phyloP scores from a whole-genome alignment of 805 yeast species.

The Nakazawaea siamensis region DNA sequence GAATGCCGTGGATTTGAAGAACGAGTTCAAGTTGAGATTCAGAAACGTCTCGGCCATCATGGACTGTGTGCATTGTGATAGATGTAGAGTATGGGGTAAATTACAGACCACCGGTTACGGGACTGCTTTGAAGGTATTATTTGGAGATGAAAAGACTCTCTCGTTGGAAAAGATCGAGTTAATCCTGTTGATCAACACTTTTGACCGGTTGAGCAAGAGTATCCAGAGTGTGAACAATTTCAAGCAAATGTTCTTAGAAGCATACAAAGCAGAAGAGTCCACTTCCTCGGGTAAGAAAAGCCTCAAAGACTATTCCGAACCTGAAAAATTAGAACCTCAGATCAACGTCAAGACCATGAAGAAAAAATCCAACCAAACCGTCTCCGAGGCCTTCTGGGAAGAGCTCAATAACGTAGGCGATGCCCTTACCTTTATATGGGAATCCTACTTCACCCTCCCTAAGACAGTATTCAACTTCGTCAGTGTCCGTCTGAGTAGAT shows the following conservation, averaged over 20 bases:
- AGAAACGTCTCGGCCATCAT: conserved; percentile 85
- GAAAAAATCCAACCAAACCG: conserved; percentile 2
- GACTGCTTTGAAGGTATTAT: conserved; percentile 84
- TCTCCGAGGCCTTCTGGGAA: conserved; percentile 35
- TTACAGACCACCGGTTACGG: conserved; percentile 97
- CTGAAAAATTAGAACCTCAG: not conserved
- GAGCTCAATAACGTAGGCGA: conserved; percentile 45
- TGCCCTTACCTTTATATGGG: conserved; percentile 57
- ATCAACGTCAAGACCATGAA: not conserved
- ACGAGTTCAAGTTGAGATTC: conserved; percentile 80
- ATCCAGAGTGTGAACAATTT: conserved; percentile 68
- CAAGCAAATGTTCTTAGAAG: conserved; percentile 40
- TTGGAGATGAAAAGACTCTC: conserved; percentile 52
- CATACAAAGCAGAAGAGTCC: conserved; percentile 54
- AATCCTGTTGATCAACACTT: conserved; percentile 86
- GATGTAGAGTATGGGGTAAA: conserved; percentile 98
- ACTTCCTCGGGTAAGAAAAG: not conserved
- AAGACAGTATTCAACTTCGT: conserved; percentile 41
- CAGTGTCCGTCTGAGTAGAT: conserved; percentile 38
- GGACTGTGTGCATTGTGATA: conserved; percentile 98
- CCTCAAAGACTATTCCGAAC: conserved; percentile 1
- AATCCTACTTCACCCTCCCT: conserved; percentile 68
- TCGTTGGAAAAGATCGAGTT: conserved; percentile 67
- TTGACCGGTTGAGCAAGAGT: conserved; percentile 85
- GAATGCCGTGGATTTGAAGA: conserved; percentile 50